Base-by-base conservation (phyloP, 768 basidiomycete genomes). In the Tephrocybe sp. region DNA sequence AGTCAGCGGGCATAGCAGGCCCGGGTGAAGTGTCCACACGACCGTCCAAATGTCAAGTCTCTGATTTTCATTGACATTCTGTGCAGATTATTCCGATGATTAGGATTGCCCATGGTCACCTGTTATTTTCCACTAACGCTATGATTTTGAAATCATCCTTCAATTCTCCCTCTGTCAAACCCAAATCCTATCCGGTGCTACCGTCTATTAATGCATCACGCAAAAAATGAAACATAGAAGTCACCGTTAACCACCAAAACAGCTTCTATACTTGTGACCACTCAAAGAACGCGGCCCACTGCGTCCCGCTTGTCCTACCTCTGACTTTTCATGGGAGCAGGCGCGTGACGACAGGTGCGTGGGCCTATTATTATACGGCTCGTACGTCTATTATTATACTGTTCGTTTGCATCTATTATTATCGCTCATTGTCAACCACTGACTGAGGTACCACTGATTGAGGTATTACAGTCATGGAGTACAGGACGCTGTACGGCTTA, bases 61-160 rank as follows among this genome's bases (percentile, higher is more conserved):
- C n/a, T n/a, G n/a, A n/a, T n/a, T n/a, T n/a, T n/a, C n/a, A n/a
- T n/a, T n/a, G n/a, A n/a, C n/a, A n/a, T n/a, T n/a, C n/a, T n/a
- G 27, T 16, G 9, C 3, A 27, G 34, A 21, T 43, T 43, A 36
- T 3, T 30, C 31, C 39, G 47, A 49, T 32, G 47, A 43, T 49
- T 36, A 50, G n/a, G n/a, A n/a, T n/a, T n/a, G n/a, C n/a, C n/a
- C n/a, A n/a, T 41, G 22, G 41, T 34, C 41, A 42, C 40, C 25
- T 28, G 26, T 8, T 19, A 6, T 40, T 9, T 24, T 28, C n/a
- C 28, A 4, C 21, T n/a, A n/a, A n/a, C n/a, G n/a, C n/a, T n/a
- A n/a, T n/a, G n/a, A n/a, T n/a, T n/a, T n/a, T n/a, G n/a, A n/a
- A n/a, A n/a, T n/a, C n/a, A n/a, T n/a, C n/a, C n/a, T n/a, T n/a